phyloP scores from a whole-genome alignment of 768 basidiomycete species.

The Pulveroboletus frians region DNA sequence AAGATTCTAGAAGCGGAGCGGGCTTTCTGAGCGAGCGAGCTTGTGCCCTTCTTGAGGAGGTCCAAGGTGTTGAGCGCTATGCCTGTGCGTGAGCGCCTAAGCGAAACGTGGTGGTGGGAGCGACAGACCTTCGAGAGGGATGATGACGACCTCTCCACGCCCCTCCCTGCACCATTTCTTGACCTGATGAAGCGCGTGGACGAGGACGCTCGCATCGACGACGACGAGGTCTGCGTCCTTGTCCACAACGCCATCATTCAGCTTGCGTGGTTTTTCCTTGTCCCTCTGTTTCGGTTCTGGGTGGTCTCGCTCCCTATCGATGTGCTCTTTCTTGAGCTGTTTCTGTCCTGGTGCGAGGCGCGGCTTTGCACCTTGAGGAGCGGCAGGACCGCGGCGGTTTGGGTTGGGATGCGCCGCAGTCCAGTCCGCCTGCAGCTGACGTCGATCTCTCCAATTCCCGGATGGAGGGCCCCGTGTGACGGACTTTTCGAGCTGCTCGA shows the following conservation, averaged over 20 bases:
- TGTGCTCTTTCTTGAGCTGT: slow-evolving; percentile 19
- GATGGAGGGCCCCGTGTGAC: slow-evolving; percentile 50
- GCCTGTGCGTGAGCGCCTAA: slow-evolving; percentile 7
- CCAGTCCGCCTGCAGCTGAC: slow-evolving; percentile 23
- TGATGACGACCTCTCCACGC: slow-evolving; percentile 70
- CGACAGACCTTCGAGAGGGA: slow-evolving; percentile 77
- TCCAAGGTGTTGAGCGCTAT: slow-evolving; percentile 88
- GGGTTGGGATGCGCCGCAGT: slow-evolving; percentile 9
- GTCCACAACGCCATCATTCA: slow-evolving; percentile 25
- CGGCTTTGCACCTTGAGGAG: slow-evolving; percentile 18
- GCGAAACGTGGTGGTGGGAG: background rate
- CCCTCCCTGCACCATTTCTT: slow-evolving; percentile 80
- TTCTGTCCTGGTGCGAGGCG: slow-evolving; percentile 20
- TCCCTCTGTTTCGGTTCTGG: slow-evolving; percentile 14
- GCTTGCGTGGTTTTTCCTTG: slow-evolving; percentile 20
- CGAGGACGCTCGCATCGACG: slow-evolving; percentile 76
- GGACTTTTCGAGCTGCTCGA: slow-evolving; percentile 80
- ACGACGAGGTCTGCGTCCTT: slow-evolving; percentile 75
- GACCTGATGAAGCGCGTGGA: slow-evolving; percentile 72
- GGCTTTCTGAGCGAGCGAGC: slow-evolving; percentile 71
- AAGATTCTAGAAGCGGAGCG: slow-evolving; percentile 84
- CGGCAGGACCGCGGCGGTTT: slow-evolving; percentile 15
- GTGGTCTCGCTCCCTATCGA: slow-evolving; percentile 20
- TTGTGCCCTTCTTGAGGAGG: slow-evolving; percentile 86
- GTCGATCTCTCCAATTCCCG: slow-evolving; percentile 59